Evolutionary conservation across 1,284 basidiomycete species (phyloP), one percentile per base, ranked within the genome.

Genomic region (Sanghuangporus weigelae): DNA sequence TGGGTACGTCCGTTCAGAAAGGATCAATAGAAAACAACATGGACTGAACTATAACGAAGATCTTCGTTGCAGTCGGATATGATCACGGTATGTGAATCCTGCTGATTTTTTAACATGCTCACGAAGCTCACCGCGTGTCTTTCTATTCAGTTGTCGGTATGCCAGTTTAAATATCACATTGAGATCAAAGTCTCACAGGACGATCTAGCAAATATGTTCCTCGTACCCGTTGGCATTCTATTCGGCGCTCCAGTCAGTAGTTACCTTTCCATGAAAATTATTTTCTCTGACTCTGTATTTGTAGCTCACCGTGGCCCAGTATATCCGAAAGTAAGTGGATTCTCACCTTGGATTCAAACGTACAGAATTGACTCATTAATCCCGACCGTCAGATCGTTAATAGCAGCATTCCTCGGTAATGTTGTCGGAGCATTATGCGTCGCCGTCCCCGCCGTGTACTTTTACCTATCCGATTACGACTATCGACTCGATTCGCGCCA

Each of bases 11-110:
- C 36, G 57, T 42, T 55, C 26, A 61, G 40, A 16, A 5, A 7
- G 49, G 11, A n/a, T 19, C 19, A 46, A 19, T 12, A 42, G 62
- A 19, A 46, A 14, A 44, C 3, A 21, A 16, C 36, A 26, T 40
- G 39, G 14, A 21, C 21, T 26, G 35, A 38, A 11, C 61, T 16
- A 11, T 23, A 7, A 10, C 12, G 5, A 60, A 87, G 86, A 77
- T 87, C 40, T 92, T 92, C 70, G 89, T 90, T 5, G 78, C 87
- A 0, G 86, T 85, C 64, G 82, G 83, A 12, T 91, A 80, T 69
- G 89, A 92, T 69, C 90, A 92, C 77, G 86, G 88, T 84, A 70
- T 66, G 78, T 65, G 54, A 23, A 4, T 40, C 23, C 4, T 16
- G 16, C 0, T 62, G 19, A 23, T 39, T 38, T 16, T 36, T 26